Percentiles rank a stretch among this genome's conserved stretches.
phyloP scores from a whole-genome alignment of 805 yeast species.

The Isabelozyma pseudorhagii region DNA sequence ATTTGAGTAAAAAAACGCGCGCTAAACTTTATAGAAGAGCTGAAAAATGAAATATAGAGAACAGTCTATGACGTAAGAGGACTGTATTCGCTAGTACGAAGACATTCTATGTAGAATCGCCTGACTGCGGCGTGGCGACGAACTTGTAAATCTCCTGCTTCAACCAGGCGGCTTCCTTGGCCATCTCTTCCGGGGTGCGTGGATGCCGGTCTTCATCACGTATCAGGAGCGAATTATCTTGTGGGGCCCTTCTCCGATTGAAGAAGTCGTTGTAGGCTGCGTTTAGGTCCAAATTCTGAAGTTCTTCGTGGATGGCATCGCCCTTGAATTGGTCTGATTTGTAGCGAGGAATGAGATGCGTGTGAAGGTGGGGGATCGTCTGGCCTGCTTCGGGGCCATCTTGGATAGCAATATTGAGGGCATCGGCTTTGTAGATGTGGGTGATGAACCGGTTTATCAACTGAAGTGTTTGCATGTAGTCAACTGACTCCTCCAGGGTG shows the following conservation, averaged over 20 bases:
- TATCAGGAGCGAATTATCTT: neutral
- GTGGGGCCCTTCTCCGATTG: conserved; percentile 14
- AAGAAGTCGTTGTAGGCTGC: conserved; percentile 22
- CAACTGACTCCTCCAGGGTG: conserved; percentile 66
- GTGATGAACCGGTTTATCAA: conserved; percentile 66
- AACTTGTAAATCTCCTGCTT: conserved; percentile 36
- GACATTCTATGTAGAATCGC: too few relatives aligned
- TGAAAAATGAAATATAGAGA: too few relatives aligned
- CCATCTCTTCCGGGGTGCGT: conserved; percentile 66
- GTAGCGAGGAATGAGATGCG: conserved; percentile 88
- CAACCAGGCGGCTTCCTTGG: conserved; percentile 61
- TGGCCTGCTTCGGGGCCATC: conserved; percentile 98
- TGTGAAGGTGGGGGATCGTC: conserved; percentile 91
- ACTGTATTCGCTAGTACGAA: too few relatives aligned
- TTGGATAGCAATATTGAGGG: conserved; percentile 88
- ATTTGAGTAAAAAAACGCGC: too few relatives aligned
- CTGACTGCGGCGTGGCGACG: neutral
- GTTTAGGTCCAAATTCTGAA: conserved; percentile 57
- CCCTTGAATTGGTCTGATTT: conserved; percentile 50
- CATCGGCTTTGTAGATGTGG: conserved; percentile 68
- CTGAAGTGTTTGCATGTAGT: conserved; percentile 76
- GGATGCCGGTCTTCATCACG: conserved; percentile 53
- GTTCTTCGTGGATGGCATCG: conserved; percentile 66
- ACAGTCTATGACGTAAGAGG: too few relatives aligned
- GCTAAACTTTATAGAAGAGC: too few relatives aligned